Conservation (phyloP, 306 rosid species). For the Arachis stenosperma region DNA sequence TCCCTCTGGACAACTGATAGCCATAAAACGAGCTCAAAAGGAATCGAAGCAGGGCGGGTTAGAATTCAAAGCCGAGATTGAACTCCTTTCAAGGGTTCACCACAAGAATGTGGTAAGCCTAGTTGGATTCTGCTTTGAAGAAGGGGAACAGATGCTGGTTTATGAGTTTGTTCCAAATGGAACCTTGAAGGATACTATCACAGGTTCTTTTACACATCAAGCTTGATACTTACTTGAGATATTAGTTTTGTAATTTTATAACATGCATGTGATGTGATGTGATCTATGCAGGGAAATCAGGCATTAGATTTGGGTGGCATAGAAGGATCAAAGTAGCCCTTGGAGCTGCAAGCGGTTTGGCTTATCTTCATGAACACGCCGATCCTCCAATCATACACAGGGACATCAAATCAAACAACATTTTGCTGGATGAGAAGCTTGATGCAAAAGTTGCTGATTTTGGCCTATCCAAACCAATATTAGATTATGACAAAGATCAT, state of each 20-base stretch:
- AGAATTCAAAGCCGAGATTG: conserved; percentile 70
- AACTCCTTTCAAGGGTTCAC: conserved; percentile 74
- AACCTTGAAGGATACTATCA: conserved; percentile 47
- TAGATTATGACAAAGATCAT: conserved; percentile 49
- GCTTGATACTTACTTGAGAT: neutral
- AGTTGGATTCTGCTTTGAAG: conserved; percentile 67
- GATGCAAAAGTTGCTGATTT: conserved; percentile 72
- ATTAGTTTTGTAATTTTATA: neutral
- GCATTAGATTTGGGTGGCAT: conserved; percentile 56
- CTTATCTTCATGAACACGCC: conserved; percentile 72
- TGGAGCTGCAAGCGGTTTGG: conserved; percentile 67
- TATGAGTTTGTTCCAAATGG: conserved; percentile 66
- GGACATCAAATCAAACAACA: conserved; percentile 69
- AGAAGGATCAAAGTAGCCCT: conserved; percentile 58
- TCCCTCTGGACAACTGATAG: conserved; percentile 53
- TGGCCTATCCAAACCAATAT: conserved; percentile 64
- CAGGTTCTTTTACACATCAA: conserved; percentile 49
- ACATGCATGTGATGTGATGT: neutral
- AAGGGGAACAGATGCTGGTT: conserved; percentile 65
- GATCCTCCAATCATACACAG: conserved; percentile 75
- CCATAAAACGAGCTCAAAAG: conserved; percentile 57
- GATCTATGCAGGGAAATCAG: conserved; percentile 51
- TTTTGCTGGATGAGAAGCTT: conserved; percentile 54
- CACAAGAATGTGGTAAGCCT: conserved; percentile 70
- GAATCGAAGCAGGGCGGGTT: conserved; percentile 58